phyloP scores from a whole-genome alignment of 805 yeast species.

The Debaryomyces castellii region DNA sequence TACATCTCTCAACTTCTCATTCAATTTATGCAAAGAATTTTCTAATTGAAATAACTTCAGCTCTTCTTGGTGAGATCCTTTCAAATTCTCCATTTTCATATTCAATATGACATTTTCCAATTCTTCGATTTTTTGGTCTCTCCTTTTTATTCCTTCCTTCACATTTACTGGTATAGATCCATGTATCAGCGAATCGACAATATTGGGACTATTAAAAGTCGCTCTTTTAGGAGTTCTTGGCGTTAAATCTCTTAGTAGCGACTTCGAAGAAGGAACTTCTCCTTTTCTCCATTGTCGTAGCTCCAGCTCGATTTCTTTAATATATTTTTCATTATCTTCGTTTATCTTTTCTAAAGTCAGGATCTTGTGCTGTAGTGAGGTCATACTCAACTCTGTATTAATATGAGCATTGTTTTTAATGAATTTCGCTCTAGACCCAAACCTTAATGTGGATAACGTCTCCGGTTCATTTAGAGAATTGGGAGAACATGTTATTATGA shows the following conservation, averaged over 20 bases:
- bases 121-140: conserved; percentile 29
- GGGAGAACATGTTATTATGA: conserved; percentile 75
- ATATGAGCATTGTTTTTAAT: conserved; percentile 65
- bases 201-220: not conserved
- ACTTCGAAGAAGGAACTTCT: conserved; percentile 1
- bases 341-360: conserved; percentile 34
- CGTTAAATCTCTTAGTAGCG: not conserved
- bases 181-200: not conserved
- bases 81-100: conserved; percentile 30
- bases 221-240: conserved; percentile 14
- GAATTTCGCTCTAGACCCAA: conserved; percentile 70
- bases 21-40: conserved; percentile 55
- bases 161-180: not conserved
- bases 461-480: conserved; percentile 55
- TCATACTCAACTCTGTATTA: conserved; percentile 55
- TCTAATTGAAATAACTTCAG: conserved; percentile 55
- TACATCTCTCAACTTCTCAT: conserved; percentile 58
- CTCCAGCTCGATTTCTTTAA: conserved; percentile 42
- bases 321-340: conserved; percentile 29
- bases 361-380: conserved; percentile 45
- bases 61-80: conserved; percentile 39
- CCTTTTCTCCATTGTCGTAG: conserved; percentile 36
- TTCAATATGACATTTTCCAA: conserved; percentile 28
- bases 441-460: conserved; percentile 69
- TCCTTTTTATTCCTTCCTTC: conserved; percentile 24